Conservation (phyloP, 257 asterid genomes). For the Paraleonurus japonicus region DNA sequence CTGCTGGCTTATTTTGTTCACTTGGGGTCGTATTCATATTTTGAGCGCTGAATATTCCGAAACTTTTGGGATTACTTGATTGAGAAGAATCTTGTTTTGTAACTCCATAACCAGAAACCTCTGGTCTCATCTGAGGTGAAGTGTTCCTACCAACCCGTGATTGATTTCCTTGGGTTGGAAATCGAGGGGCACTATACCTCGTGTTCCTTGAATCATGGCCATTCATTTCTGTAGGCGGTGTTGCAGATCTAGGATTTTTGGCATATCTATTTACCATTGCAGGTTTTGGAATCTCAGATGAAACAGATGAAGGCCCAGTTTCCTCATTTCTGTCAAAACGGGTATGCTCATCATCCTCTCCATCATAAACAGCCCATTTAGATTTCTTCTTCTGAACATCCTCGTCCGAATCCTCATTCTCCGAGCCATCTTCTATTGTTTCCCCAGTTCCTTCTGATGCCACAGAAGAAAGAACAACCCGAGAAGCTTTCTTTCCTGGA, state of each 20-base stretch:
- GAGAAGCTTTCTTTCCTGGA: conserved; percentile 50
- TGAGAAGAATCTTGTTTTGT: conserved; percentile 33
- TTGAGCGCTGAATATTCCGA: conserved; percentile 44
- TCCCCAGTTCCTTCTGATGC: conserved; percentile 22
- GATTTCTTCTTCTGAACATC: conserved; percentile 29
- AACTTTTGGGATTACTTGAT: conserved; percentile 39
- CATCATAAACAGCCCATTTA: conserved; percentile 34
- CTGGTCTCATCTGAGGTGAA: conserved; percentile 28
- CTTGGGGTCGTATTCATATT: conserved; percentile 22
- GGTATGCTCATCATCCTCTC: conserved; percentile 29
- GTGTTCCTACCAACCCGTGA: conserved; percentile 26
- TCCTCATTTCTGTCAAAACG: conserved; percentile 30
- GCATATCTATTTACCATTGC: conserved; percentile 43
- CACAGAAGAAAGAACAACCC: conserved; percentile 20
- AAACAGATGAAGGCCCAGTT: conserved; percentile 11
- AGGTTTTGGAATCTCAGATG: conserved; percentile 19
- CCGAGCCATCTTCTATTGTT: conserved; percentile 15
- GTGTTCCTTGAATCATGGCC: conserved; percentile 30
- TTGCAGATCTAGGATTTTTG: conserved; percentile 33
- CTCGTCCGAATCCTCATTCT: conserved; percentile 23
- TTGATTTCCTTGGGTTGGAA: conserved; percentile 29
- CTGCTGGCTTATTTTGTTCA: conserved; percentile 32
- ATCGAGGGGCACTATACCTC: neutral
- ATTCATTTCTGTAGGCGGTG: conserved; percentile 19
- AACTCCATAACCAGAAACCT: neutral